Base-by-base conservation (phyloP, 108 stramenopile species). In the Pseudonitzschia multiseries region DNA sequence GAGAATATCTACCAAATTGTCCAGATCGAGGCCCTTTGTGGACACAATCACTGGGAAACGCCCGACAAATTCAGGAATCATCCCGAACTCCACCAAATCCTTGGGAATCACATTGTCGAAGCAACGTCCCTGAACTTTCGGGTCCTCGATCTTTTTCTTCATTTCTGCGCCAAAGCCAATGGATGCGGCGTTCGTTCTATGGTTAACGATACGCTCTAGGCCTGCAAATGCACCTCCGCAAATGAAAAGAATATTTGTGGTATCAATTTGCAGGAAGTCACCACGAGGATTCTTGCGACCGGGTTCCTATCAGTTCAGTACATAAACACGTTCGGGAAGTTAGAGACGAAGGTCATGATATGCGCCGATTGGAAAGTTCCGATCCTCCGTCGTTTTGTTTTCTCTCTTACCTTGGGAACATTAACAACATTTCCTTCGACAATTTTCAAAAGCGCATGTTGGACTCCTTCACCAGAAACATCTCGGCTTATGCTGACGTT, bases 91-190 rank as follows among this genome's bases (percentile, higher is more conserved):
- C 20, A 96, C 89, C 52, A 99, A 83, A 84, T 99, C 98, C 71
- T 90, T 93, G 41, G 98, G 98, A 78, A 96, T 93, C 50, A 93
- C 96, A 65, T 78, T 84, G 61, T 96, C 89, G 71, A 97, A 96
- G 76, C 91, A 93, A 43, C 85, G 86, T 1, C 91, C 94, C 70
- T 94, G 91, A 22, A 94, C 86, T 65, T 89, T 86, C 59, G 87
- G 92, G 72, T 97, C 87, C n/a, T 93, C 83, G 28, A 93, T 76
- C 43, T 94, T 85, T 74, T 89, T 91, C 69, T 91, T 93, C 84
- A 99, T 90, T 67, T 95, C 90, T 14, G 98, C 98, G n/a, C 96
- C 97, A 75, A 99, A 99, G 13, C 98, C 98, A 63, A 99, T 99
- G 40, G 93, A 94, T 20, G 97, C 92, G 13, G 91, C 83, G 57